Conservation (phyloP, 768 basidiomycete species). For the Xerocomellus intermedius region DNA sequence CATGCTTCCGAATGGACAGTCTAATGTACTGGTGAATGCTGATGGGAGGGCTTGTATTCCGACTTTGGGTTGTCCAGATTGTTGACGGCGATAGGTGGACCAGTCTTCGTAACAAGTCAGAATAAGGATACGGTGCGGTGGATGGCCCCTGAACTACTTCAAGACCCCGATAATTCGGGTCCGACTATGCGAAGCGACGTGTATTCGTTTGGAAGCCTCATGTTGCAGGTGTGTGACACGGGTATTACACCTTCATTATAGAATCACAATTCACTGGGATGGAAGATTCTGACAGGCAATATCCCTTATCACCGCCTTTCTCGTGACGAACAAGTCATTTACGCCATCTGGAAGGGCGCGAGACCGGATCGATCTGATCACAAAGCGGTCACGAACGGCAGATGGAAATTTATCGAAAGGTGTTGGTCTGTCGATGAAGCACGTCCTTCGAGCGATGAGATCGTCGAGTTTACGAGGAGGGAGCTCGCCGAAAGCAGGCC, state of each 20-base stretch:
- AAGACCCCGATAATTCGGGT: background rate
- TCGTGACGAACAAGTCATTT: background rate
- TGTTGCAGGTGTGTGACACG: slow-evolving; percentile 8
- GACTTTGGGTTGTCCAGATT: slow-evolving; percentile 10
- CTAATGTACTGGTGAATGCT: background rate
- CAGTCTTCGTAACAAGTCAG: background rate
- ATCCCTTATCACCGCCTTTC: slow-evolving; percentile 1
- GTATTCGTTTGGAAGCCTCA: slow-evolving; percentile 11
- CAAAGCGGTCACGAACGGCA: background rate
- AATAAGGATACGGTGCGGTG: background rate
- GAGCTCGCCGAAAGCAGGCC: background rate
- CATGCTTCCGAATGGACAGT: background rate
- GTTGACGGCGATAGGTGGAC: background rate
- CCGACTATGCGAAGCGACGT: background rate
- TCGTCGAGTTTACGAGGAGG: background rate
- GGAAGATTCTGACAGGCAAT: slow-evolving; percentile 1
- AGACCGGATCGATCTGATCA: background rate
- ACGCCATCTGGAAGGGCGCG: background rate
- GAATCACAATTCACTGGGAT: background rate
- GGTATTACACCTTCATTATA: background rate
- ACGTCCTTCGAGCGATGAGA: background rate
- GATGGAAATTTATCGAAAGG: background rate
- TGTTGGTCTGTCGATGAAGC: background rate
- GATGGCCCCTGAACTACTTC: slow-evolving; percentile 2
- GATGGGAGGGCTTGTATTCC: background rate